Base-by-base conservation (phyloP, 2,329 filamentous ascomycete species). In the Arthrobotrys sphaeroides region DNA sequence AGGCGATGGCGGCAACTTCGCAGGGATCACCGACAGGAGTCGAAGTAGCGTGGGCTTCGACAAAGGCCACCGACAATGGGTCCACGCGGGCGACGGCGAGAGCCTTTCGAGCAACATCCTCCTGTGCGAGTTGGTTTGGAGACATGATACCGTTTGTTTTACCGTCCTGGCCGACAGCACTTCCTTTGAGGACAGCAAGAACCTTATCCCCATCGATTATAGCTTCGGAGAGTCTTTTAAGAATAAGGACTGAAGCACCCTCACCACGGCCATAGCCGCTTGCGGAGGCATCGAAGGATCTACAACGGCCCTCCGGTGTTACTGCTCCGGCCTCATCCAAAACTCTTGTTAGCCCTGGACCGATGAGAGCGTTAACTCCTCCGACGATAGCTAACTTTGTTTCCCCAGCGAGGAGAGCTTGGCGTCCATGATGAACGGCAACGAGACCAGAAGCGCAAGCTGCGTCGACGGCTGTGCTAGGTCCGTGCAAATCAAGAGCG, bases 11-110 rank as follows among this genome's bases (percentile, higher is more conserved):
- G 9, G 80, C 82, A 0, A 85, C 85, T 75, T 89, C 87, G n/a
- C 85, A 84, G 0, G 86, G 86, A 73, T 89, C 87, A 1, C 87
- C 87, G 0, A 85, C 84, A 38, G 82, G 82, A 16, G 87, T 89
- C 5, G 87, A 87, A 0, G 87, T 88, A 16, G 86, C 87, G 78
- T 89, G 87, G 2, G 85, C 85, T 77, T 89, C 84, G 24, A 84
- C 80, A 65, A 82, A 84, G 0, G 75, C 79, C 1, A 80, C 81
- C 2, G 78, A 64, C 1, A 75, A 61, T 1, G 78, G 78, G 16
- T 80, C 78, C 20, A 84, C 68, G 3, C 77, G 77, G 5, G 81
- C 81, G 1, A 79, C 79, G 1, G 77, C 77, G 67, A 84, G 84
- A 4, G 81, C 81, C 1, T 80, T 73, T 5, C 79, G 78, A 43